These are phyloP conservation scores for Suillus discolor DNA, from an alignment of 768 basidiomycete species.

Conservation along the genomic window DNA sequence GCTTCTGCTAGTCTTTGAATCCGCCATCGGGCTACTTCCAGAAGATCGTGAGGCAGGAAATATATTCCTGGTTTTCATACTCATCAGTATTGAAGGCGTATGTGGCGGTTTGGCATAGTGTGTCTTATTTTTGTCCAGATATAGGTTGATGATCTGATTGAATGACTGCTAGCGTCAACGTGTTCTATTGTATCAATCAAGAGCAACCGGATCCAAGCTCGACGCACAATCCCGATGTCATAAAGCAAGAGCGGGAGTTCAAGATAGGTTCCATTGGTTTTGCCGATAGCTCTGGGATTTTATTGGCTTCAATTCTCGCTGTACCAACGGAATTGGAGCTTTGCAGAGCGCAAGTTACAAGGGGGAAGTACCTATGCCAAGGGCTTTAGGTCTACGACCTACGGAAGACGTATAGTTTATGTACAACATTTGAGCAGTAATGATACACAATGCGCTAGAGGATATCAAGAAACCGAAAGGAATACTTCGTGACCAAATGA, in stretches of 20 bases:
- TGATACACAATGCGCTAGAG: conserved; percentile 3
- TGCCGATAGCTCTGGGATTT: conserved; percentile 75
- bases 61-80: conserved; percentile 66
- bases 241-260: conserved; percentile 82
- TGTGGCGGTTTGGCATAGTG: conserved; percentile 94
- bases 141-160: conserved; percentile 6
- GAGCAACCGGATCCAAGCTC: conserved; percentile 54
- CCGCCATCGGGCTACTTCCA: conserved; percentile 66
- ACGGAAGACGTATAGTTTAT: neutral
- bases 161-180: conserved; percentile 69
- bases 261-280: conserved; percentile 90
- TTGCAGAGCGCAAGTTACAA: conserved; percentile 69
- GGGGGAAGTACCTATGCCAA: conserved; percentile 73
- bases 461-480: neutral
- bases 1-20: conserved; percentile 61
- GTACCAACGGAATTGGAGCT: conserved; percentile 64
- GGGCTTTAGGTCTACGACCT: conserved; percentile 43
- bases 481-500: conserved; percentile 9
- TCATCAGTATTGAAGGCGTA: conserved; percentile 87
- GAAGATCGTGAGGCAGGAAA: conserved; percentile 45
- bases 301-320: conserved; percentile 43
- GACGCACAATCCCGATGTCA: conserved; percentile 55
- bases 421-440: neutral
- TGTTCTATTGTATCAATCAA: conserved; percentile 82
- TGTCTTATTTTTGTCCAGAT: conserved; percentile 30